A percentile compares a stretch with the other conserved stretches of the same genome.
Evolutionary conservation across 148 eudicot species (phyloP).

Genomic region (Silene latifolia): DNA sequence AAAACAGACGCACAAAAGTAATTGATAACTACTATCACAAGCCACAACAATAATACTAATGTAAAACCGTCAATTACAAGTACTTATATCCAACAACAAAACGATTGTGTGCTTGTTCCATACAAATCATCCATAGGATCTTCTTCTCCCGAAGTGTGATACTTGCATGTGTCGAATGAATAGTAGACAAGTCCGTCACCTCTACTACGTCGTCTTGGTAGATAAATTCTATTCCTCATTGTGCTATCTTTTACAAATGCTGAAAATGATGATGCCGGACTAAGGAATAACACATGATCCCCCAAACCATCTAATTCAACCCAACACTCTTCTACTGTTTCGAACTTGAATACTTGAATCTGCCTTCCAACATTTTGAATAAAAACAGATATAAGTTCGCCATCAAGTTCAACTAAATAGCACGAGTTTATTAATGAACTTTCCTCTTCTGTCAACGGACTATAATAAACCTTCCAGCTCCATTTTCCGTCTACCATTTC

Average conservation of each 20-base stretch:
- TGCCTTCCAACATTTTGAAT: neutral
- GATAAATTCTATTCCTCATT: neutral
- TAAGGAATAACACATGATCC: neutral
- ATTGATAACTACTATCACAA: too few species aligned
- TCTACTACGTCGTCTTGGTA: neutral
- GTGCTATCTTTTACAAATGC: neutral
- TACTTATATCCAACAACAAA: neutral
- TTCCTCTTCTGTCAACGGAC: neutral
- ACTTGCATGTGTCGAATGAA: conserved; percentile 1
- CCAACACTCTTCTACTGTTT: neutral
- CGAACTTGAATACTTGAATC: conserved; percentile 12
- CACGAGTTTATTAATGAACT: neutral
- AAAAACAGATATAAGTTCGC: too few species aligned
- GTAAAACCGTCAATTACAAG: too few species aligned
- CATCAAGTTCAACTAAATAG: too few species aligned
- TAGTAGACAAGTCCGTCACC: neutral
- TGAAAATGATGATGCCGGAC: conserved; percentile 2
- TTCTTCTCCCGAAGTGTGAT: neutral
- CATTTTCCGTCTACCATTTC: neutral
- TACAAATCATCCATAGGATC: neutral
- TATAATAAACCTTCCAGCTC: neutral
- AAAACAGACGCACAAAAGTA: too few species aligned
- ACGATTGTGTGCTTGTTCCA: neutral
- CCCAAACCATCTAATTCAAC: conserved; percentile 5
- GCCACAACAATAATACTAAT: too few species aligned